Percentiles rank a stretch among this genome's conserved stretches.
phyloP scores from a whole-genome alignment of 2,329 filamentous ascomycete genomes.

The Neofusicoccum ribis region DNA sequence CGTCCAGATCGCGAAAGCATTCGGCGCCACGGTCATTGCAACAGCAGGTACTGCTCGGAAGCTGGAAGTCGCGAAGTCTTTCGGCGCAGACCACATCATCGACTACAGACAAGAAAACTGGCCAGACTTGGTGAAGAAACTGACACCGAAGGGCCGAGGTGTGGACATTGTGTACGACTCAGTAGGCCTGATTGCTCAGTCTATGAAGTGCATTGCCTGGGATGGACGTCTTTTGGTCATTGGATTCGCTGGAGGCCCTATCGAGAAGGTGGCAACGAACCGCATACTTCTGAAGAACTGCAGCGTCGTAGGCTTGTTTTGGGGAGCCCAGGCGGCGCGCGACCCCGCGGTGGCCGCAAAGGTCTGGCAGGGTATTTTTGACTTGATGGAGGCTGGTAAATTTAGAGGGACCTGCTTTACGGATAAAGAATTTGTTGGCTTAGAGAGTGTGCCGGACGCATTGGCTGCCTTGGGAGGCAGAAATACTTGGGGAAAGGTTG shows the following conservation, averaged over 20 bases:
- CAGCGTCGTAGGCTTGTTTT: conserved; percentile 83
- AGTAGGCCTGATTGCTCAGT: conserved; percentile 83
- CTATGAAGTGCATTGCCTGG: conserved; percentile 90
- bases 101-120: conserved; percentile 69
- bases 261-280: conserved; percentile 92
- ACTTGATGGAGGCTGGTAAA: conserved; percentile 74
- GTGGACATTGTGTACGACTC: conserved; percentile 96
- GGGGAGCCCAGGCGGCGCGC: conserved; percentile 78
- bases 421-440: conserved; percentile 77
- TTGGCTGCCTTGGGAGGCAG: conserved; percentile 74
- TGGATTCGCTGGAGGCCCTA: conserved; percentile 81
- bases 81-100: conserved; percentile 81
- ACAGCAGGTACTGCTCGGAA: conserved; percentile 83
- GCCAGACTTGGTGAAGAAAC: conserved; percentile 69
- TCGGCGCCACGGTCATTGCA: conserved; percentile 88
- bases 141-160: conserved; percentile 71
- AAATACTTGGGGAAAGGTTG: conserved; percentile 94
- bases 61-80: conserved; percentile 72
- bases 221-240: conserved; percentile 86
- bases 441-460: conserved; percentile 76
- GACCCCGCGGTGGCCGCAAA: conserved; percentile 68
- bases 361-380: conserved; percentile 83
- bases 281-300: conserved; percentile 94
- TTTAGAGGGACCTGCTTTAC: conserved; percentile 80
- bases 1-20: conserved; percentile 90